Evolutionary conservation across 768 basidiomycete genomes (phyloP), one percentile per base, ranked within the genome.

Genomic region (Clathrus columnatus): DNA sequence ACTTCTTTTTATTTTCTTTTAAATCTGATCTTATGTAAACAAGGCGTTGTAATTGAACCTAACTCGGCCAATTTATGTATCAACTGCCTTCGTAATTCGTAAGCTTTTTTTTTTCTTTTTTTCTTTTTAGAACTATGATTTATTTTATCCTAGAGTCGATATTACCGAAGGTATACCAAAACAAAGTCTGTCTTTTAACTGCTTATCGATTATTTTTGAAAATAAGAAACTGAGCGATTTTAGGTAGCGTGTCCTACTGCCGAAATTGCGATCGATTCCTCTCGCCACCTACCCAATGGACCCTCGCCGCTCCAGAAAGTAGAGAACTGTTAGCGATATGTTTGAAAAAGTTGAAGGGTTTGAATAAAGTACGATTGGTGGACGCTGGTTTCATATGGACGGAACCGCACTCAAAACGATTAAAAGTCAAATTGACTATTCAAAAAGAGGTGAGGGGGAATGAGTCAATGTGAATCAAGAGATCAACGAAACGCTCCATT

Each of bases 361-460:
- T 98, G 21, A 85, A 83, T 63, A 94, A 91, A 75, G 92, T 98
- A 24, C 87, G 95, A 48, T 72, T 99, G 43, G 94, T 96, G n/a
- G 95, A 98, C 59, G 96, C 96, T 1, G 90, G 92, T 60, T 98
- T 98, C 69, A 91, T 98, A 64, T 99, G 96, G 96, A 99, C 96
- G 20, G 96, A 99, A 66, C 96, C 96, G 2, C 95, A 99, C 71
- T 93, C 90, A 36, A 93, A 94, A 65, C 80, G 96, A 32, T 68
- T 98, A 59, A 81, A 91, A 47, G 83, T 99, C 54, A 95, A 95
- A 51, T 72, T 99, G 63, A 96, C 95, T 0, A 93, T 99, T 59
- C 96, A 99, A 73, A 99, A 99, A 75, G 96, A 98, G 78, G 92
- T 92, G 46, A 23, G 82, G 66, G 14, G 16, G 20, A 8, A 51